These are phyloP conservation scores for Pleurotus sapidus DNA, from an alignment of 768 basidiomycete species.

Conservation along the genomic window DNA sequence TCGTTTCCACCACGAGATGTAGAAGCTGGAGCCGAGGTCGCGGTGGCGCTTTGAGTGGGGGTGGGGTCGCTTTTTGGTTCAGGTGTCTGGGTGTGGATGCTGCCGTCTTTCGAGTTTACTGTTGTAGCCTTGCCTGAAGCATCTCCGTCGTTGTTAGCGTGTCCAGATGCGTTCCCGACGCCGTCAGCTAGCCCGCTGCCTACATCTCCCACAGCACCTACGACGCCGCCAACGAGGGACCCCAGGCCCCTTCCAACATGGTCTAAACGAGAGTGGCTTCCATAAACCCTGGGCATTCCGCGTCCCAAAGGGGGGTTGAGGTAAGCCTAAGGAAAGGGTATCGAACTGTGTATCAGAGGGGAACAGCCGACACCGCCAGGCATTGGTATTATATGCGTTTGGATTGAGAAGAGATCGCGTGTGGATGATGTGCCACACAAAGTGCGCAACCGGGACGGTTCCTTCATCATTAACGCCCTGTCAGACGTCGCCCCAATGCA, in stretches of 20 bases:
- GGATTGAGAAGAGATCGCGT: slow-evolving; percentile 1
- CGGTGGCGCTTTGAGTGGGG: not conserved
- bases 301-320: not conserved
- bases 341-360: not conserved
- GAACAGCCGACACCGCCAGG: not conserved
- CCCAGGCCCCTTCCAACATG: slow-evolving; percentile 4
- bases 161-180: slow-evolving; percentile 6
- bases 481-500: not conserved
- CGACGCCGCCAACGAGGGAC: slow-evolving; percentile 49
- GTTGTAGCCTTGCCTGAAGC: not conserved
- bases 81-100: not conserved
- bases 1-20: not conserved
- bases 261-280: slow-evolving; percentile 1
- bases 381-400: not conserved
- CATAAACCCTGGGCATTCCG: not conserved
- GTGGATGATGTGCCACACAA: slow-evolving; percentile 5
- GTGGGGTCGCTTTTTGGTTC: not conserved
- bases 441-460: not conserved
- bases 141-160: slow-evolving; percentile 27
- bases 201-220: slow-evolving; percentile 24
- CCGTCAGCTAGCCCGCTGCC: slow-evolving; percentile 10
- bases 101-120: not conserved
- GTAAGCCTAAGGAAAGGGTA: not conserved
- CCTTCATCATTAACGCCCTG: not conserved
- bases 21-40: not conserved